Conservation (phyloP, 2,329 filamentous ascomycete species). For the Aspergillus sp. region DNA sequence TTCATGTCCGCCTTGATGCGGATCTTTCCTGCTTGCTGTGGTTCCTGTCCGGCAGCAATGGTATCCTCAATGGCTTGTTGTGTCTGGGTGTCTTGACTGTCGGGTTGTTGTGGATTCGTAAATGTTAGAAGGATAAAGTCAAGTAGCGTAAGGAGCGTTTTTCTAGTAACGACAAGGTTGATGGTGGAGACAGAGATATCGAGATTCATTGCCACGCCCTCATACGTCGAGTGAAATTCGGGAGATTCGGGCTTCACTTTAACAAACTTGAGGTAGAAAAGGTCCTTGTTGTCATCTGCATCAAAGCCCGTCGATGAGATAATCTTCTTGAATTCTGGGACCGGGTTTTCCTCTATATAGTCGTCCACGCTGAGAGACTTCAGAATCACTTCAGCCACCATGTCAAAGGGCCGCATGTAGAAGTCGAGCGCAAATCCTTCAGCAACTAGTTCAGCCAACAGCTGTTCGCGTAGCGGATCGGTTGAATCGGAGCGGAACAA, state of each 20-base stretch:
- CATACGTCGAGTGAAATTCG: conserved; percentile 87
- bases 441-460: conserved; percentile 88
- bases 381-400: conserved; percentile 87
- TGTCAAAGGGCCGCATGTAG: conserved; percentile 84
- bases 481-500: conserved; percentile 84
- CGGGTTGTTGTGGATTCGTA: conserved; percentile 60
- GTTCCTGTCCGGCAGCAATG: conserved; percentile 25
- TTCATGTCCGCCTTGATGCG: conserved; percentile 91
- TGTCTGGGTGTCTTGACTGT: conserved; percentile 30
- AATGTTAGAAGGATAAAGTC: conserved; percentile 96
- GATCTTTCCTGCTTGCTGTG: conserved; percentile 67
- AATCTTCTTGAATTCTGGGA: conserved; percentile 93
- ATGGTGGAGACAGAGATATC: conserved; percentile 92
- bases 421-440: conserved; percentile 86
- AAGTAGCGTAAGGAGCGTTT: conserved; percentile 84
- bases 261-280: conserved; percentile 85
- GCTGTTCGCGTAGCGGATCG: conserved; percentile 69
- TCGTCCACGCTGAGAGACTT: conserved; percentile 88
- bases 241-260: conserved; percentile 89
- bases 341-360: conserved; percentile 82
- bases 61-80: conserved; percentile 31
- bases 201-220: conserved; percentile 90
- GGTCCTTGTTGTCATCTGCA: conserved; percentile 70
- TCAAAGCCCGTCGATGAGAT: conserved; percentile 82
- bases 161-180: conserved; percentile 90